These are phyloP conservation scores for Fusarium liriodendri DNA, from an alignment of 2,329 filamentous ascomycete species.

Conservation along the genomic window DNA sequence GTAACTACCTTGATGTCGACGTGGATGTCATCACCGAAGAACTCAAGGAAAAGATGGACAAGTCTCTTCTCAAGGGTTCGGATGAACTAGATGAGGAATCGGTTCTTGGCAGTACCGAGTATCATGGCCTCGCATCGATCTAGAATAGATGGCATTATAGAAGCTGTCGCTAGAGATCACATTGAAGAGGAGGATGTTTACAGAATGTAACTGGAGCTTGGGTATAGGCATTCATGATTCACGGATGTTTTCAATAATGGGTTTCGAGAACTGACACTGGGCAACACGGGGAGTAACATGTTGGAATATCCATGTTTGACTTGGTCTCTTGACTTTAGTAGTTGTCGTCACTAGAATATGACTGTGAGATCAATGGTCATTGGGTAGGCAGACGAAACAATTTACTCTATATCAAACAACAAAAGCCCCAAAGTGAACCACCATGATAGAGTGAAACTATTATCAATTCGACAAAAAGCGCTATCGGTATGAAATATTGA, in stretches of 20 bases:
- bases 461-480: neutral
- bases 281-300: neutral
- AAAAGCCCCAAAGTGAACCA: neutral
- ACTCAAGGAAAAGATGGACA: constrained; percentile 67
- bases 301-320: neutral
- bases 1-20: constrained; percentile 82
- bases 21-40: constrained; percentile 82
- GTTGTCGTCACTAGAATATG: neutral
- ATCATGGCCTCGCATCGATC: constrained; percentile 22
- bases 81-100: constrained; percentile 32
- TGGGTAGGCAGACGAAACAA: neutral
- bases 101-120: constrained; percentile 14
- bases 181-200: constrained; percentile 11
- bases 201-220: neutral
- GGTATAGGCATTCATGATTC: neutral
- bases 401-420: neutral
- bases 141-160: neutral
- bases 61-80: constrained; percentile 24
- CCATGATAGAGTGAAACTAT: neutral
- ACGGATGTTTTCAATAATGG: neutral
- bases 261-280: neutral
- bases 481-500: neutral
- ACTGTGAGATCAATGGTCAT: neutral
- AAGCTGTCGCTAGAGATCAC: neutral
- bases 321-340: neutral